Percentiles rank a stretch among this genome's conserved stretches.
These are phyloP conservation scores for Coniophora puteana DNA, from an alignment of 1,284 basidiomycete species.

Conservation along the genomic window DNA sequence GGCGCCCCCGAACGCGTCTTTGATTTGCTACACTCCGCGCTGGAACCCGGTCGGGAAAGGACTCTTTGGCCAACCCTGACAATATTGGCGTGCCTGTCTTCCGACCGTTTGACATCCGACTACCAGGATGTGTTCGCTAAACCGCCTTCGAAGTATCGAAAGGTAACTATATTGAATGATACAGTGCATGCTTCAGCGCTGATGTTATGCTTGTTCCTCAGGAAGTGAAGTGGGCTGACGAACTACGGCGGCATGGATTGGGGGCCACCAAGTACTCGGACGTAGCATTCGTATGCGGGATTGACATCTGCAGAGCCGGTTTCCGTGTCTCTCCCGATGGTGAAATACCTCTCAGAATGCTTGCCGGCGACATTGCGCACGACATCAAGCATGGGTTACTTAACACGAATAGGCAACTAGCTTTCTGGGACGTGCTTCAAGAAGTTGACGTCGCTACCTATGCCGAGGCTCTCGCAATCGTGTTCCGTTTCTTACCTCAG, in stretches of 20 bases:
- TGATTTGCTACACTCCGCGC: constrained; percentile 64
- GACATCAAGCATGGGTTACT: constrained; percentile 58
- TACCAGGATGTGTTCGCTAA: constrained; percentile 38
- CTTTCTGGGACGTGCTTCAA: constrained; percentile 69
- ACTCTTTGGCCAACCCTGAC: constrained; percentile 82
- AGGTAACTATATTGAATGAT: constrained; percentile 26
- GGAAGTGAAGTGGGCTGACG: constrained; percentile 55
- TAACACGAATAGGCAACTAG: constrained; percentile 46
- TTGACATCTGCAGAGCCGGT: constrained; percentile 83
- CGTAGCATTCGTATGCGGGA: constrained; percentile 67
- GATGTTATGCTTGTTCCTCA: constrained; percentile 18
- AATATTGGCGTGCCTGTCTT: constrained; percentile 73
- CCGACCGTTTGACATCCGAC: constrained; percentile 67
- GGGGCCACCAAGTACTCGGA: constrained; percentile 55
- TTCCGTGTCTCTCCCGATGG: constrained; percentile 60
- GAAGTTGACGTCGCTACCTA: constrained; percentile 80
- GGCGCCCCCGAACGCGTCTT: constrained; percentile 82
- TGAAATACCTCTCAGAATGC: constrained; percentile 65
- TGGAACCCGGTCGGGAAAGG: constrained; percentile 52
- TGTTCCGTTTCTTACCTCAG: constrained; percentile 67
- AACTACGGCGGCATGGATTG: constrained; percentile 49
- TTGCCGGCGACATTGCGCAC: constrained; percentile 73
- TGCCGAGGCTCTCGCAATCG: constrained; percentile 67
- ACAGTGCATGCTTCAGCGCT: constrained; percentile 2
- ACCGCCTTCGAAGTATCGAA: constrained; percentile 32